Base-by-base conservation (phyloP, 1,139 yeast genomes). In the Blastobotrys aristatus region DNA sequence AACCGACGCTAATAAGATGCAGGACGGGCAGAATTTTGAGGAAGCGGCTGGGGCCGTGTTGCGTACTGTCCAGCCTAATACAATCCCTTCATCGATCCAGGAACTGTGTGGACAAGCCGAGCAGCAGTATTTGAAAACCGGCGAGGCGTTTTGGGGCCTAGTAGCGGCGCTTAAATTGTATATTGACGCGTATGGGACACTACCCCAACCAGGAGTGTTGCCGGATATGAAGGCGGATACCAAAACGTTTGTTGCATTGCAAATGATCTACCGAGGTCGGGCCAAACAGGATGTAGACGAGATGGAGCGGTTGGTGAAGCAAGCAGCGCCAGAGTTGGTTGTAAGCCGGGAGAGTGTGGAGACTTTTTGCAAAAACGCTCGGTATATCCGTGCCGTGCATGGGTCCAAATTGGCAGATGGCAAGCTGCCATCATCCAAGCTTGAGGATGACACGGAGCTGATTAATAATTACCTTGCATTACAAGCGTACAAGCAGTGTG, bases 201-300 rank as follows among this genome's bases (percentile, higher is more conserved):
- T 64, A 18, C 97, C 97, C 0, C 68, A 88, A 2, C 73, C 84
- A 2, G 96, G 96, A 0, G 75, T 71, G 1, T 62, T 90, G 11
- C 96, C 96, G 0, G 97, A 90, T 63, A 90, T 92, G 97, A 84
- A 86, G 30, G 78, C 96, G 0, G 81, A 82, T 54, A 82, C 96
- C 0, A 66, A 66, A 13, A 73, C 73, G 46, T 92, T 84, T 61
- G 71, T 83, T 8, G 62, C 59, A 5, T 65, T 92, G 45, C 85
- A 82, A 59, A 62, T 62, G 0, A 57, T 87, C 10, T 89, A 85
- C 61, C 67, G 72, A 18, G 67, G 65, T 1, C 85, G 84, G 57
- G 84, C 88, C 1, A 52, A 57, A 4, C 43, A 51, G 2, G 96
- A 89, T 61, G 38, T 39, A 2, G 20, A 17, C 7, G 14, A 17